phyloP scores from a whole-genome alignment of 805 yeast genomes.

The Kregervanrija fluxuum region DNA sequence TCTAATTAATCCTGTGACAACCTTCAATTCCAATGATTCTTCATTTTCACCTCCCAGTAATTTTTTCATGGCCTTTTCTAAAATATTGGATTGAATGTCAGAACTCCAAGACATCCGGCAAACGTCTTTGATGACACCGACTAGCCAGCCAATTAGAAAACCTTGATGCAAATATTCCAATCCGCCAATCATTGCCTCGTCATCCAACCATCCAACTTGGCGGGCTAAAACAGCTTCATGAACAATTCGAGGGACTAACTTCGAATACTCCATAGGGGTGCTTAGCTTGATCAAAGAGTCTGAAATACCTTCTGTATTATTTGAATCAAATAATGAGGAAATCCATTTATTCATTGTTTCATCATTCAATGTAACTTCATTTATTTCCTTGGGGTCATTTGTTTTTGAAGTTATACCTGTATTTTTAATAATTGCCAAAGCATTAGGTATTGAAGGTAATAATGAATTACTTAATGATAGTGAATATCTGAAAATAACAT shows the following conservation, averaged over 20 bases:
- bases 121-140: slow-evolving; percentile 34
- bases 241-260: slow-evolving; percentile 65
- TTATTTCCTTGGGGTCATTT: slow-evolving; percentile 16
- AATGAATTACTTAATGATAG: slow-evolving; percentile 7
- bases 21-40: slow-evolving; percentile 15
- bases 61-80: slow-evolving; percentile 14
- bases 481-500: slow-evolving; percentile 10
- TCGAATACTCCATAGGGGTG: slow-evolving; percentile 58
- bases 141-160: slow-evolving; percentile 52
- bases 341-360: slow-evolving; percentile 60
- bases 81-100: slow-evolving; percentile 5
- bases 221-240: slow-evolving; percentile 64
- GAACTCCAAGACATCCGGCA: slow-evolving; percentile 14
- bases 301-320: slow-evolving; percentile 61
- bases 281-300: slow-evolving; percentile 72
- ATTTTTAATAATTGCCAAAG: slow-evolving; percentile 6
- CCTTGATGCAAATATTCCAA: slow-evolving; percentile 83
- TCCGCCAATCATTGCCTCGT: slow-evolving; percentile 63
- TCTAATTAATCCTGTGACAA: slow-evolving; percentile 13
- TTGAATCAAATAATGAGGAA: slow-evolving; percentile 59
- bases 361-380: slow-evolving; percentile 3
- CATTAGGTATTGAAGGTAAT: background rate
- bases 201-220: slow-evolving; percentile 45
- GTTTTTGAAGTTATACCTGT: slow-evolving; percentile 12
- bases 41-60: slow-evolving; percentile 12